Conservation (phyloP, 2,329 filamentous ascomycete genomes). For the Botrytis sinoallii region DNA sequence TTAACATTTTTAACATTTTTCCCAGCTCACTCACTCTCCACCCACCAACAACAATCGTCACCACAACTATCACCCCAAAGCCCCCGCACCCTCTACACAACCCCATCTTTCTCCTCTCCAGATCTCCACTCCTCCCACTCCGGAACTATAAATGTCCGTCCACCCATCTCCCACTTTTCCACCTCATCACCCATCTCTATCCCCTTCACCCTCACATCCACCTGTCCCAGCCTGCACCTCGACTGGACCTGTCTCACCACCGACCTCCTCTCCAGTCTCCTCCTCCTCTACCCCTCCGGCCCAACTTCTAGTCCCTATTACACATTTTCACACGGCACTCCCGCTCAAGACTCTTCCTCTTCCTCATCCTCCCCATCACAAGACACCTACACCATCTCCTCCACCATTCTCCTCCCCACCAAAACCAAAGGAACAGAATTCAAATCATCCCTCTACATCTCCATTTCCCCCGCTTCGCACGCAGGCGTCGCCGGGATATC, state of each 20-base stretch:
- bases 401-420: neutral
- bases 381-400: neutral
- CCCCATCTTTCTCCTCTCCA: neutral
- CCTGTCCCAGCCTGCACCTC: neutral
- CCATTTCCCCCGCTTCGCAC: neutral
- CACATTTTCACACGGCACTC: neutral
- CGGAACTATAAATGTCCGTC: neutral
- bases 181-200: neutral
- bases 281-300: neutral
- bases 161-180: neutral
- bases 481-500: neutral
- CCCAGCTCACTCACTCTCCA: neutral
- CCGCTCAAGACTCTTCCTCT: neutral
- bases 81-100: neutral
- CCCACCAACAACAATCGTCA: neutral
- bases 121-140: neutral
- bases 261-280: neutral
- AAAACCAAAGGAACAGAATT: neutral
- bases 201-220: neutral
- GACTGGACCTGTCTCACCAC: neutral
- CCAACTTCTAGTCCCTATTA: neutral
- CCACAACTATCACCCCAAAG: neutral
- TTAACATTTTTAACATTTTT: neutral
- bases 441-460: neutral
- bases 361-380: neutral